Conservation (phyloP, 345 rosid species). For the Capsella bursapastoris region DNA sequence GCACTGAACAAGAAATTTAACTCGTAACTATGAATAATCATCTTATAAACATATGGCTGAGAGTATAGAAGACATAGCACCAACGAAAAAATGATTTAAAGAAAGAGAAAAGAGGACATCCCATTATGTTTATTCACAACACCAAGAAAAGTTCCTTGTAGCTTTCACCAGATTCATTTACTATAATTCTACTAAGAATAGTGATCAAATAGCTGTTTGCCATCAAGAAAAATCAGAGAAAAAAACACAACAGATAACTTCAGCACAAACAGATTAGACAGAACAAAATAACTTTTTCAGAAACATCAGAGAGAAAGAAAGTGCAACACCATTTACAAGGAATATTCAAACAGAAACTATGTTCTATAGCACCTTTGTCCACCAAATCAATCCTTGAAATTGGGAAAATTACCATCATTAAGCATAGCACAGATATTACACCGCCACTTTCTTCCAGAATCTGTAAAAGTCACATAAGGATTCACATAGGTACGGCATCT, state of each 20-base stretch:
- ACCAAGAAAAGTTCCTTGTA: constrained; percentile 25
- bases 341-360: background rate
- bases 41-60: constrained; percentile 12
- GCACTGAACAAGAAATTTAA: constrained; percentile 59
- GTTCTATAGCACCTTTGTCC: constrained; percentile 7
- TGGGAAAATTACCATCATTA: constrained; percentile 75
- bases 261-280: background rate
- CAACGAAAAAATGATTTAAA: constrained; percentile 13
- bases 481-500: constrained; percentile 98
- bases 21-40: constrained; percentile 15
- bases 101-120: constrained; percentile 25
- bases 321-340: background rate
- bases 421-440: constrained; percentile 93
- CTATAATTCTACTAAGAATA: constrained; percentile 13
- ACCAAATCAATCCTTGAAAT: constrained; percentile 1
- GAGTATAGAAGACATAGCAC: constrained; percentile 12
- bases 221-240: constrained; percentile 9
- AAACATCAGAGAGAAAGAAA: too few species aligned
- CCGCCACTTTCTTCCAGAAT: constrained; percentile 99
- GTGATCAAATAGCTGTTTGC: background rate
- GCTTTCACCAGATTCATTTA: constrained; percentile 16
- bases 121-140: background rate
- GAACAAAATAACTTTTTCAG: too few species aligned
- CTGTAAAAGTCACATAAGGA: constrained; percentile 88
- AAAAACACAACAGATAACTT: background rate